These are phyloP conservation scores for Colletotrichum salicis DNA, from an alignment of 2,329 filamentous ascomycete genomes.

Conservation along the genomic window DNA sequence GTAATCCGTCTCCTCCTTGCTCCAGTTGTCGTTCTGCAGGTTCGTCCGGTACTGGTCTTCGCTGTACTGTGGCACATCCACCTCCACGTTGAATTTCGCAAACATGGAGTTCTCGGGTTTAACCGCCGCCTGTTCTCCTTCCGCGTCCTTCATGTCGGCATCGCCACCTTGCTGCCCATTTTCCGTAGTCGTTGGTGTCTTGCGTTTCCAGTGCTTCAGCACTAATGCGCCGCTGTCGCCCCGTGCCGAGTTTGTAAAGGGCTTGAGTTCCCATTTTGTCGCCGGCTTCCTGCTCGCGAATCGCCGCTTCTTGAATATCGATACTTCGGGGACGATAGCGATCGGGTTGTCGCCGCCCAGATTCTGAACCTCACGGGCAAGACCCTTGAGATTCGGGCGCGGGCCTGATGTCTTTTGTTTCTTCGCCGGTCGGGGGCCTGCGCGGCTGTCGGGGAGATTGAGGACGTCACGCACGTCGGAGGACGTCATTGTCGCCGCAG, in stretches of 20 bases:
- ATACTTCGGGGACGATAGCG: slow-evolving; percentile 70
- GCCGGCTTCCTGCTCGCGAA: slow-evolving; percentile 66
- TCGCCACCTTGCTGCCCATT: slow-evolving; percentile 37
- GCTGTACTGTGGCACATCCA: slow-evolving; percentile 82
- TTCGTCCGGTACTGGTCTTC: slow-evolving; percentile 86
- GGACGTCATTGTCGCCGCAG: slow-evolving; percentile 68
- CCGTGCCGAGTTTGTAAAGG: slow-evolving; percentile 83
- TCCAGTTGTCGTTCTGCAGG: slow-evolving; percentile 82
- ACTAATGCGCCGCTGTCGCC: slow-evolving; percentile 70
- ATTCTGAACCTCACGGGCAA: slow-evolving; percentile 74
- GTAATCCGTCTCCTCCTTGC: slow-evolving; percentile 93
- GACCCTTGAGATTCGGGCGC: slow-evolving; percentile 69
- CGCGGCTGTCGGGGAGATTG: slow-evolving; percentile 73
- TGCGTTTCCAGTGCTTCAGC: slow-evolving; percentile 83
- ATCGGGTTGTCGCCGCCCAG: slow-evolving; percentile 75
- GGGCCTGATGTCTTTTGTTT: slow-evolving; percentile 77
- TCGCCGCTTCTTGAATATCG: slow-evolving; percentile 68
- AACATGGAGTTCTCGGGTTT: slow-evolving; percentile 71
- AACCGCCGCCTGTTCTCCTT: slow-evolving; percentile 45
- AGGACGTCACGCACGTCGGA: slow-evolving; percentile 90
- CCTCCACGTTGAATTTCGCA: slow-evolving; percentile 87
- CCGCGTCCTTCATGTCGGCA: slow-evolving; percentile 46
- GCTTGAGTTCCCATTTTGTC: slow-evolving; percentile 72
- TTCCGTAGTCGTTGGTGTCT: slow-evolving; percentile 58
- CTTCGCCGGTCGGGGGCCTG: slow-evolving; percentile 70